Evolutionary conservation across 305 asterid genomes (phyloP).

Genomic region (Ilex paraguariensis): DNA sequence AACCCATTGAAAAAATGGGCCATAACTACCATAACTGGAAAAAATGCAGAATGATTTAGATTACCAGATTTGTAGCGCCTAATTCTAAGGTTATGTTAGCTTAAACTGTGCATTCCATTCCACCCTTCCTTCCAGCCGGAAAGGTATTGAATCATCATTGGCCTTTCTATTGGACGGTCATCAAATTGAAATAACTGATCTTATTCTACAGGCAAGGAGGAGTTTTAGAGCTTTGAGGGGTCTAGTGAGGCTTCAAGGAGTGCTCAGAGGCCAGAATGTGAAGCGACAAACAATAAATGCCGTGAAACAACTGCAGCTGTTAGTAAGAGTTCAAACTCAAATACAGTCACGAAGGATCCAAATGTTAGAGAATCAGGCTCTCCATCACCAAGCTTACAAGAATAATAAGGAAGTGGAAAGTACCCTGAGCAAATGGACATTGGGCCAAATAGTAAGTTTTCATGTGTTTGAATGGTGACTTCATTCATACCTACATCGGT

Average conservation of each 20-base stretch:
- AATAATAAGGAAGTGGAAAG: slow-evolving; percentile 70
- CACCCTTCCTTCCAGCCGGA: neutral
- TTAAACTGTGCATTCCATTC: neutral
- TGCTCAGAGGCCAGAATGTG: slow-evolving; percentile 74
- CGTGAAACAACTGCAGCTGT: slow-evolving; percentile 92
- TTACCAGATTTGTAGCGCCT: too few species aligned
- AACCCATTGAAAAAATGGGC: too few species aligned
- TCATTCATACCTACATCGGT: neutral
- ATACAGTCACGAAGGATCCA: slow-evolving; percentile 83
- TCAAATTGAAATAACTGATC: neutral
- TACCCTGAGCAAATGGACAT: slow-evolving; percentile 66
- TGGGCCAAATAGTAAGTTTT: slow-evolving; percentile 45
- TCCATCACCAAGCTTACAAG: slow-evolving; percentile 37
- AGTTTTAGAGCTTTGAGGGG: slow-evolving; percentile 84
- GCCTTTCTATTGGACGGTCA: too few species aligned
- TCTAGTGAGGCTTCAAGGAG: slow-evolving; percentile 92
- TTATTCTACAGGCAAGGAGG: slow-evolving; percentile 59
- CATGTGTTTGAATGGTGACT: too few species aligned
- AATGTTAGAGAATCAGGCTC: slow-evolving; percentile 67
- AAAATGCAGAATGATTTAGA: neutral
- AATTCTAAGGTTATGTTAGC: neutral
- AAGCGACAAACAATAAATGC: slow-evolving; percentile 77
- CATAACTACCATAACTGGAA: neutral
- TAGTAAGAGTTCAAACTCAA: slow-evolving; percentile 83
- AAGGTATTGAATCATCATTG: too few species aligned